These are phyloP conservation scores for Penium margaritaceum DNA, from an alignment of 139 green algal species.

Conservation along the genomic window DNA sequence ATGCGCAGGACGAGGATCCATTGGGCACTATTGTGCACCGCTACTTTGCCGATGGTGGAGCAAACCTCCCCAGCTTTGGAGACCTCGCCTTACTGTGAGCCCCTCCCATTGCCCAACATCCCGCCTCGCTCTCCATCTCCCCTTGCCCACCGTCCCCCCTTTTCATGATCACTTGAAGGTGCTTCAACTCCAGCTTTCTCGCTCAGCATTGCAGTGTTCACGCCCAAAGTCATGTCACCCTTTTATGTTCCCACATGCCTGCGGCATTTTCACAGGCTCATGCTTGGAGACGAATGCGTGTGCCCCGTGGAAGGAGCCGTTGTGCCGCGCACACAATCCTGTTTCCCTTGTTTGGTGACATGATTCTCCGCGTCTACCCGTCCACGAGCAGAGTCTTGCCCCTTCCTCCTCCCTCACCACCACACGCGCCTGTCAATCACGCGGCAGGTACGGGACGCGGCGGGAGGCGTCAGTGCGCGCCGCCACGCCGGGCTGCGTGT, in stretches of 20 bases:
- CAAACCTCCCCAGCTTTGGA: constrained; percentile 65
- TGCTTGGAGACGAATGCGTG: no score
- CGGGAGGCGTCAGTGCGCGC: constrained; percentile 75
- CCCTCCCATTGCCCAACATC: neutral
- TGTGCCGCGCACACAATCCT: no score
- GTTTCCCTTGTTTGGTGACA: neutral
- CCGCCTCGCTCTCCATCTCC: neutral
- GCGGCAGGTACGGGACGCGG: constrained; percentile 53
- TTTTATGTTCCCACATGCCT: no score
- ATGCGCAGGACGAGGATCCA: neutral
- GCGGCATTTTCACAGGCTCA: no score
- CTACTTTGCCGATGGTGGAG: constrained; percentile 18
- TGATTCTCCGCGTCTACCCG: neutral
- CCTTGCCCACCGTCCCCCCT: no score
- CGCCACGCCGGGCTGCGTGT: constrained; percentile 53
- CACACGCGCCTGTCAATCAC: no score
- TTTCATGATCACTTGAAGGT: no score
- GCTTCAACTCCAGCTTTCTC: no score
- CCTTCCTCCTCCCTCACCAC: neutral
- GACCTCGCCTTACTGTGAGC: constrained; percentile 74
- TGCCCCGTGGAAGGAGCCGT: no score
- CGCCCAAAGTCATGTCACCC: no score
- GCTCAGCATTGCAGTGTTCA: no score
- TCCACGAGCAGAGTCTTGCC: neutral
- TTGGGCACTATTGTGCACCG: constrained; percentile 29